phyloP scores from a whole-genome alignment of 768 basidiomycete genomes.

The Hygrophorus russula region DNA sequence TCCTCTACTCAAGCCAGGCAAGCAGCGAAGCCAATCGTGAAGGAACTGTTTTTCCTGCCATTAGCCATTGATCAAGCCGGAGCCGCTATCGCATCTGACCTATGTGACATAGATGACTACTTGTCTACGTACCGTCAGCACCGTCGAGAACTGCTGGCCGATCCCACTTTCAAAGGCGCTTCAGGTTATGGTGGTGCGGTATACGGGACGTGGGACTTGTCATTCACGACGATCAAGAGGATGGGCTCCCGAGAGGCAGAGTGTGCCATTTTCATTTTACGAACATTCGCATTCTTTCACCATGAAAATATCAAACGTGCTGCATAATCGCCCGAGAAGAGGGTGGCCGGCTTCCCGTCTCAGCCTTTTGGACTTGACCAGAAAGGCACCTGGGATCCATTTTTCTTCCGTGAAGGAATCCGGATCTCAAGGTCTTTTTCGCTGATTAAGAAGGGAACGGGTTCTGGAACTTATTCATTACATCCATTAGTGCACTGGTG shows the following conservation, averaged over 20 bases:
- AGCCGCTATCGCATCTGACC: slow-evolving; percentile 9
- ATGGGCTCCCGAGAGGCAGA: slow-evolving; percentile 6
- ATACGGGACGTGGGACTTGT: slow-evolving; percentile 13
- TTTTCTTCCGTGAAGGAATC: slow-evolving; percentile 10
- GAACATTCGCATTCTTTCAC: slow-evolving; percentile 12
- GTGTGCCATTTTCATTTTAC: slow-evolving; percentile 10
- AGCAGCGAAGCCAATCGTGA: slow-evolving; percentile 8
- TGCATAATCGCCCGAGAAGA: neutral
- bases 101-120: slow-evolving; percentile 9
- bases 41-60: slow-evolving; percentile 1
- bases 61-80: slow-evolving; percentile 13
- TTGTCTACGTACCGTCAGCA: slow-evolving; percentile 5
- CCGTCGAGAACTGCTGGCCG: slow-evolving; percentile 6
- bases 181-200: slow-evolving; percentile 10
- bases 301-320: slow-evolving; percentile 10
- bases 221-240: slow-evolving; percentile 9
- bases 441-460: slow-evolving; percentile 7
- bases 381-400: slow-evolving; percentile 8
- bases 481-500: slow-evolving; percentile 9
- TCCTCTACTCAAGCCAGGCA: neutral
- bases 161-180: slow-evolving; percentile 5
- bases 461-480: slow-evolving; percentile 3
- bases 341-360: neutral
- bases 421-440: slow-evolving; percentile 10
- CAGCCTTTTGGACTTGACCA: neutral